Percentiles rank a stretch among this genome's conserved stretches.
phyloP scores from a whole-genome alignment of 164 flowering plant genomes.

The Nelumbo lutea region DNA sequence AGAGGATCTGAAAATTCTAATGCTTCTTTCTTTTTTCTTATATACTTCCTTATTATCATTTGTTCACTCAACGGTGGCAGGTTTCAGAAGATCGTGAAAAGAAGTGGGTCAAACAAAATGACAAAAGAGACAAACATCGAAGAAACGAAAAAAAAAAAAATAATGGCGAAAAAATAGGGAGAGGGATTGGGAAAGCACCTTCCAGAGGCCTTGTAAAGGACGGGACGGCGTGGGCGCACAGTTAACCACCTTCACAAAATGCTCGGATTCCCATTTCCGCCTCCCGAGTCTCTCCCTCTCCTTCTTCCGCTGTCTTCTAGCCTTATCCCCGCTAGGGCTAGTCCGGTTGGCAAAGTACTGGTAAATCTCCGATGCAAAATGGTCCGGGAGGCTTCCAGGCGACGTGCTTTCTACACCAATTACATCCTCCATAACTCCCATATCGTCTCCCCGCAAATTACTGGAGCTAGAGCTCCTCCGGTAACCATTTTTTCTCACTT shows the following conservation, averaged over 20 bases:
- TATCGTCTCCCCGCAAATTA: slow-evolving; percentile 28
- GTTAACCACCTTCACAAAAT: slow-evolving; percentile 68
- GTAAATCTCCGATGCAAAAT: slow-evolving; percentile 59
- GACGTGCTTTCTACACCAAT: slow-evolving; percentile 25
- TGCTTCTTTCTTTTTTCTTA: too few species aligned
- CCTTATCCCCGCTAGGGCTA: slow-evolving; percentile 56
- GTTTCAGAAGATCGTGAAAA: too few species aligned
- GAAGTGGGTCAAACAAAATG: too few species aligned
- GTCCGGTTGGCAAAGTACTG: slow-evolving; percentile 72
- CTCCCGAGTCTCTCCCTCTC: slow-evolving; percentile 51
- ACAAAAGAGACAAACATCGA: neutral
- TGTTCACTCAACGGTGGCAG: too few species aligned
- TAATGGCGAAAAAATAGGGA: too few species aligned
- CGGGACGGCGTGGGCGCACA: slow-evolving; percentile 53
- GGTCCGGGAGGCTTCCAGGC: slow-evolving; percentile 48
- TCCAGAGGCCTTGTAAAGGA: slow-evolving; percentile 95
- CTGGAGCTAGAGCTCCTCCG: slow-evolving; percentile 24
- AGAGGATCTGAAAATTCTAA: neutral
- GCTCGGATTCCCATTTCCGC: slow-evolving; percentile 70
- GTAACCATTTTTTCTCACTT: slow-evolving; percentile 13
- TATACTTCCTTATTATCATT: too few species aligned
- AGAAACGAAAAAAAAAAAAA: neutral
- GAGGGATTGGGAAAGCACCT: slow-evolving; percentile 37
- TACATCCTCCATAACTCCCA: slow-evolving; percentile 20
- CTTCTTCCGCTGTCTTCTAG: slow-evolving; percentile 66